Evolutionary conservation across 352 stramenopile genomes (phyloP), one percentile per base, ranked within the genome.

Genomic region (Pythium oligandrum): DNA sequence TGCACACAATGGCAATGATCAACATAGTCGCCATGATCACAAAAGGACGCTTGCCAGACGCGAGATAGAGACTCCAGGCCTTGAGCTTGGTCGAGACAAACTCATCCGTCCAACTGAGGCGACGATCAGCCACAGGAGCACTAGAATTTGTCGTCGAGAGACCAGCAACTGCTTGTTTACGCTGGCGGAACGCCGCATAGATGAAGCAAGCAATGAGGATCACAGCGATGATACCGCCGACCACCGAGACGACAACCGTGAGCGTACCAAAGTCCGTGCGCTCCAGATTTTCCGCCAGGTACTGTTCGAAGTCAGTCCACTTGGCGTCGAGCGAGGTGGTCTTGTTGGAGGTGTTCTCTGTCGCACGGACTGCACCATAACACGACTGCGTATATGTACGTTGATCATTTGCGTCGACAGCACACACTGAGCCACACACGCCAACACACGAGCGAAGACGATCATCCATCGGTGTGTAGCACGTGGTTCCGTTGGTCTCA

Each of bases 381-480:
- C 77, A 88, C 4, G 70, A 59, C 0, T 66, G n/a, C 6, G 66
- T 57, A 40, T 85, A 85, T 31, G 51, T 48, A 7, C 75, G 59
- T 26, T 59, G 68, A n/a, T 80, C 67, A 12, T 72, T 51, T 4
- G 39, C 55, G 44, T 48, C 66, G 8, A 86, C 67, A 7, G 61
- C 57, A 57, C 75, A 88, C 17, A 87, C 36, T 0, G 75, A 76
- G 17, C 80, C 73, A 36, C 77, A 90, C 3, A 76, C 70, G 44
- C 66, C 75, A n/a, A 72, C 66, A 54, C 77, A 88, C 3, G 71
- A 83, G 48, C 58, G 48, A 1, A 90, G 65, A 0, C 63, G 61
- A 34, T 59, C 53, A 48, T 87, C 62, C 53, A 83, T 70, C 11
- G 80, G 80, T 3, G 47, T 35, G 46, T 81, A 75, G 51, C 80